These are phyloP conservation scores for Macrophomina phaseolina DNA, from an alignment of 2,329 filamentous ascomycete species.

Conservation along the genomic window DNA sequence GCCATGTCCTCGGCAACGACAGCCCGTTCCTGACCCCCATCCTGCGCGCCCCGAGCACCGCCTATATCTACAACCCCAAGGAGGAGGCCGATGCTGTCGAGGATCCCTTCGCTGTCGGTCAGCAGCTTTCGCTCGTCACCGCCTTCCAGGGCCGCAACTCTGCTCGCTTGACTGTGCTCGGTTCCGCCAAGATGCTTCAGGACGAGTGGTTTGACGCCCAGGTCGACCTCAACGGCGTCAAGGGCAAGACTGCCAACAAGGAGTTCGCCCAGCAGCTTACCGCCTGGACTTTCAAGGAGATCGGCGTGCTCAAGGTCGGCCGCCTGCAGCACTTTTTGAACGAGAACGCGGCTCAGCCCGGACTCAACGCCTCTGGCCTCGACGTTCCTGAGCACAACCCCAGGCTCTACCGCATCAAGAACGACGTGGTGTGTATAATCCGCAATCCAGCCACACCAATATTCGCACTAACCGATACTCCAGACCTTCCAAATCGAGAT, in stretches of 20 bases:
- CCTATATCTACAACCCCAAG: constrained; percentile 94
- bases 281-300: constrained; percentile 97
- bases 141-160: constrained; percentile 91
- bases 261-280: constrained; percentile 84
- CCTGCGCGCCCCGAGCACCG: constrained; percentile 79
- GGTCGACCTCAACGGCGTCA: constrained; percentile 66
- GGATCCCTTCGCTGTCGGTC: constrained; percentile 83
- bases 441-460: not conserved
- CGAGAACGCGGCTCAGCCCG: constrained; percentile 51
- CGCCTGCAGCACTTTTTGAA: constrained; percentile 76
- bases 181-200: constrained; percentile 84
- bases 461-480: constrained; percentile 35
- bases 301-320: constrained; percentile 85
- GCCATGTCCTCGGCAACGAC: constrained; percentile 78
- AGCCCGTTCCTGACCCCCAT: constrained; percentile 81
- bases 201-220: constrained; percentile 87
- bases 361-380: constrained; percentile 39
- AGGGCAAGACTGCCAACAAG: constrained; percentile 74
- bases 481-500: constrained; percentile 87
- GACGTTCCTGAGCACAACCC: constrained; percentile 69
- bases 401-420: constrained; percentile 92
- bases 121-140: constrained; percentile 84
- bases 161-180: constrained; percentile 84
- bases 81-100: constrained; percentile 76
- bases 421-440: constrained; percentile 82